Evolutionary conservation across 1,284 basidiomycete species (phyloP), one percentile per base, ranked within the genome.

Genomic region (Hypsizygus ulmarius): DNA sequence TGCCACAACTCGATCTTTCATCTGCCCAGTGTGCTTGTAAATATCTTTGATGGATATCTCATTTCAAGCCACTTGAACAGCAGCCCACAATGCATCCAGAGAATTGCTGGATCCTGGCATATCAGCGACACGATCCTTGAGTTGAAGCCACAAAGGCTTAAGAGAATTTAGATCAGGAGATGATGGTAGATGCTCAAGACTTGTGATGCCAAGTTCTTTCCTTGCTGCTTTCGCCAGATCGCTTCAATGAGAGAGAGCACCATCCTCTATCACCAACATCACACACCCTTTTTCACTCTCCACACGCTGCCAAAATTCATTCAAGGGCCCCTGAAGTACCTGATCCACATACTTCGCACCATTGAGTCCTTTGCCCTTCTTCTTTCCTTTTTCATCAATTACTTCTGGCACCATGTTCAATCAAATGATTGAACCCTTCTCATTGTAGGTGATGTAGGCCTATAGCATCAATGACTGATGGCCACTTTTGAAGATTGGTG

Each of bases 121-220:
- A 16, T 11, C 4, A 2, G 39, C 21, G 45, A 64, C 43, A 7
- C 40, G 37, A 5, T 42, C 45, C 47, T 65, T 65, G 25, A 63
- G 54, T 14, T 59, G 49, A 27, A 54, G 51, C 64, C 61, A 62
- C 8, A 61, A 30, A 16, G 27, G 41, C 49, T 61, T 54, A 32
- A 61, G 60, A 18, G 59, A 55, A 45, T 52, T 57, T 29, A 62
- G 34, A 43, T 62, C 55, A 28, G 57, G 58, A 18, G 49, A 56
- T 15, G 36, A 35, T 35, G 54, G 18, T 9, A 43, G 52, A 19
- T 57, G 54, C 16, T 32, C 35, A 25, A 59, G 49, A 14, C 55
- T 42, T 8, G 44, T 38, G 37, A 55, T 53, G 11, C 37, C 21
- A 39, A 50, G 43, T 19, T 42, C 18, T 11, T 39, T 18, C 25